Evolutionary conservation across 805 yeast species (phyloP).

Genomic region (Lachancea mirantina): DNA sequence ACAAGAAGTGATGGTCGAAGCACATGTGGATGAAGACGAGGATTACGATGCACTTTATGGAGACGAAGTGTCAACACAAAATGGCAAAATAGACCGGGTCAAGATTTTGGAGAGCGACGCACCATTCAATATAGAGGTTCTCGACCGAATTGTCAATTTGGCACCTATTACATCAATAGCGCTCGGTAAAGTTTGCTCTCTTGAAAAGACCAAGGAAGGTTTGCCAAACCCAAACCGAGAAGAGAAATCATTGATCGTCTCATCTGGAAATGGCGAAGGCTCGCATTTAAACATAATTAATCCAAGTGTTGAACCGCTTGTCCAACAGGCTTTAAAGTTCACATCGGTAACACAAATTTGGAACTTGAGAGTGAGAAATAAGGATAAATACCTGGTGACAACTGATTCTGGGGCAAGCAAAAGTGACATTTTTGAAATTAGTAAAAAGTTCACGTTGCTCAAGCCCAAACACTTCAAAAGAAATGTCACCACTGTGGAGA

Average conservation of each 20-base stretch:
- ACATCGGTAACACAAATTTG: slow-evolving; percentile 69
- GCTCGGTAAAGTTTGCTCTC: slow-evolving; percentile 48
- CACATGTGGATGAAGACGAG: slow-evolving; percentile 30
- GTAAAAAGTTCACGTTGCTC: slow-evolving; percentile 53
- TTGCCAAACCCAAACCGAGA: slow-evolving; percentile 59
- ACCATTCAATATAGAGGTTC: slow-evolving; percentile 36
- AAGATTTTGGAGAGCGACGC: slow-evolving; percentile 18
- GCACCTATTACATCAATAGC: slow-evolving; percentile 73
- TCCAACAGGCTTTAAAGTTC: slow-evolving; percentile 62
- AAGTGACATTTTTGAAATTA: slow-evolving; percentile 61
- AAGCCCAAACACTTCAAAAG: slow-evolving; percentile 57
- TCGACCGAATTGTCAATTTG: slow-evolving; percentile 51
- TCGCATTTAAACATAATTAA: slow-evolving; percentile 55
- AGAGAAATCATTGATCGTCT: slow-evolving; percentile 61
- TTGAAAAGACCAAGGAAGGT: slow-evolving; percentile 50
- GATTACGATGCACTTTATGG: slow-evolving; percentile 27
- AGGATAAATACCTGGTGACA: slow-evolving; percentile 57
- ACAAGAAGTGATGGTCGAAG: slow-evolving; percentile 34
- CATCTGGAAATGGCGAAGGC: slow-evolving; percentile 55
- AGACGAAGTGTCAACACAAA: slow-evolving; percentile 15
- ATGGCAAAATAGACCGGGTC: slow-evolving; percentile 10
- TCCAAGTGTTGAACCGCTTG: slow-evolving; percentile 60
- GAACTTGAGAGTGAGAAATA: slow-evolving; percentile 45
- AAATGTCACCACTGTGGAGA: slow-evolving; percentile 56
- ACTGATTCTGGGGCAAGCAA: slow-evolving; percentile 58